Percentiles rank a stretch among this genome's conserved stretches.
phyloP scores from a whole-genome alignment of 345 rosid species.

The Cardamine occulta region DNA sequence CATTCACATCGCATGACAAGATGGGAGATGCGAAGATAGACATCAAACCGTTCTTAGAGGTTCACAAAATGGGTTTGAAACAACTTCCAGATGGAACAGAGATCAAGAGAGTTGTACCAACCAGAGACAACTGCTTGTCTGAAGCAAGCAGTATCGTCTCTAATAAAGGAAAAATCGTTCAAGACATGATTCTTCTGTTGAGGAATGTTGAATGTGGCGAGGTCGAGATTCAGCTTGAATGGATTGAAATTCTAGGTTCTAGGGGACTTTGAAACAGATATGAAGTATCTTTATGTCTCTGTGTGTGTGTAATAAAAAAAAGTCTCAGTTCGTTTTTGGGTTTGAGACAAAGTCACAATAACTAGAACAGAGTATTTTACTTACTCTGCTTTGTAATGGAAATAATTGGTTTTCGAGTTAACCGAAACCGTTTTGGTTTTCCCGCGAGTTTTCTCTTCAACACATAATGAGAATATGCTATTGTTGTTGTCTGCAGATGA shows the following conservation, averaged over 20 bases:
- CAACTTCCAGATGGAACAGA: conserved; percentile 61
- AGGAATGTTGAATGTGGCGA: conserved; percentile 65
- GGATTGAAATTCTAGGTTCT: conserved; percentile 57
- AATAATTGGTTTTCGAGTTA: background rate
- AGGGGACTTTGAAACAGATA: conserved; percentile 35
- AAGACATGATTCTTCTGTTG: conserved; percentile 61
- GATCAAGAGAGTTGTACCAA: conserved; percentile 55
- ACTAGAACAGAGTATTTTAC: conserved; percentile 17
- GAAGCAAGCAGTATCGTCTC: conserved; percentile 61
- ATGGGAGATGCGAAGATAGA: conserved; percentile 87
- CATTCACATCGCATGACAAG: conserved; percentile 64
- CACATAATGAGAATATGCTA: conserved; percentile 25
- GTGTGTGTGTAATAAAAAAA: background rate
- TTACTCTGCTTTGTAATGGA: conserved; percentile 1
- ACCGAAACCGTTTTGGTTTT: conserved; percentile 28
- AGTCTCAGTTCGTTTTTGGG: background rate
- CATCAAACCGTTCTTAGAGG: conserved; percentile 57
- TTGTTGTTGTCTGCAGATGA: conserved; percentile 21
- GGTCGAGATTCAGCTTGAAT: conserved; percentile 67
- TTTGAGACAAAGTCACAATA: background rate
- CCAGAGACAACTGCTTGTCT: conserved; percentile 52
- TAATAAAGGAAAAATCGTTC: conserved; percentile 54
- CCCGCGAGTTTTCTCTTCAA: conserved; percentile 28
- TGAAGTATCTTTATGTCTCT: background rate
- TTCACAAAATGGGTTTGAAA: conserved; percentile 50